phyloP scores from a whole-genome alignment of 139 green algal genomes.

The Picocystis salinarum region DNA sequence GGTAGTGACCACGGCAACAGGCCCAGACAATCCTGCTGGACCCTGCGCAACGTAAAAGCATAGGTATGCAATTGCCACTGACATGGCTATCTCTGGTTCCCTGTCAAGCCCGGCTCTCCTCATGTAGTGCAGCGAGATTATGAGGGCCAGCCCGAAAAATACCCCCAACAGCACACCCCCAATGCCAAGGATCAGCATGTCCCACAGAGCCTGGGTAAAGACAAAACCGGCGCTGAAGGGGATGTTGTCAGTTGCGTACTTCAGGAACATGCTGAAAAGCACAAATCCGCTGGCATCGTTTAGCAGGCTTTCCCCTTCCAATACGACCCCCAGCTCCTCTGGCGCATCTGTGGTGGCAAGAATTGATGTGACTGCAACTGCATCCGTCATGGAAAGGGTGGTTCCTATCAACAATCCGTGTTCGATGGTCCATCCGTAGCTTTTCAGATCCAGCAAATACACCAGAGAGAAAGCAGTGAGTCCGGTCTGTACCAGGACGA shows the following conservation, averaged over 20 bases:
- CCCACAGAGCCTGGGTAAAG: no score
- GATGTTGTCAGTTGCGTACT: no score
- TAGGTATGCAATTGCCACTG: constrained; percentile 1
- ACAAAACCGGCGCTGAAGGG: no score
- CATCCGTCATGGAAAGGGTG: no score
- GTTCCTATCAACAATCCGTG: no score
- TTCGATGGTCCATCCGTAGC: no score
- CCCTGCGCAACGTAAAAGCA: constrained; percentile 45
- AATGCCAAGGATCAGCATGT: no score
- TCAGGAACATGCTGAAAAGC: constrained; percentile 56
- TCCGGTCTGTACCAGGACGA: no score
- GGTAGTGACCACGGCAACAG: constrained; percentile 68
- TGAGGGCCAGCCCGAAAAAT: constrained; percentile 21
- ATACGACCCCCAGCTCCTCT: constrained; percentile 34
- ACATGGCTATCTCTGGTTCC: constrained; percentile 23
- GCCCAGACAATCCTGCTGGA: constrained; percentile 31
- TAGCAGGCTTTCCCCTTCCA: constrained; percentile 68
- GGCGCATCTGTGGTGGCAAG: no score
- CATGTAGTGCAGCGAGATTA: constrained; percentile 31
- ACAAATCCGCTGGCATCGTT: constrained; percentile 64
- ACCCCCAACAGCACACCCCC: constrained; percentile 37
- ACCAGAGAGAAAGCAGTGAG: no score
- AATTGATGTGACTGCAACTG: no score
- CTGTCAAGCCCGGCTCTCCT: constrained; percentile 23
- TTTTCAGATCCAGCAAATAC: no score